A percentile compares a stretch with the other conserved stretches of the same genome.
Evolutionary conservation across 2,329 filamentous ascomycete species (phyloP).

Genomic region (Zelopaecilomyces penicillatus): DNA sequence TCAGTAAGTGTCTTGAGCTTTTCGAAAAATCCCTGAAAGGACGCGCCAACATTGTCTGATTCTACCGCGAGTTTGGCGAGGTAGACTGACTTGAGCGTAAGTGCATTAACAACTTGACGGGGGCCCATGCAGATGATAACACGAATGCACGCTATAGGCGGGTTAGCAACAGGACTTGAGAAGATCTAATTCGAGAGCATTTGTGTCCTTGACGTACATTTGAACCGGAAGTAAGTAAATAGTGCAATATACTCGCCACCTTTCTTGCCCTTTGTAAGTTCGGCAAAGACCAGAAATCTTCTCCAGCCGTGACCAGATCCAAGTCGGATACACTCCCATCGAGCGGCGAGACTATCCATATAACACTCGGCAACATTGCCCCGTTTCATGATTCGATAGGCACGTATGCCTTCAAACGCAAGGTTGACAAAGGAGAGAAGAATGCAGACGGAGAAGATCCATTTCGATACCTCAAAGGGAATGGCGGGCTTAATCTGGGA

Average conservation of each 20-base stretch:
- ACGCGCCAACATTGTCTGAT: slow-evolving; percentile 46
- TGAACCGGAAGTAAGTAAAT: slow-evolving; percentile 77
- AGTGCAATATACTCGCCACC: slow-evolving; percentile 83
- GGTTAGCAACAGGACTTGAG: slow-evolving; percentile 8
- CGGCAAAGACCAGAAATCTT: slow-evolving; percentile 85
- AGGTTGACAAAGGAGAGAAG: slow-evolving; percentile 82
- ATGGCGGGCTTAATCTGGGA: slow-evolving; percentile 73
- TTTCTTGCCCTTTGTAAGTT: slow-evolving; percentile 84
- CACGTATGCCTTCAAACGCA: slow-evolving; percentile 69
- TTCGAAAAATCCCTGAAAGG: slow-evolving; percentile 68
- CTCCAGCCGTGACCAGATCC: slow-evolving; percentile 72
- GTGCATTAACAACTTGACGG: slow-evolving; percentile 80
- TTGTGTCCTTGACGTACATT: slow-evolving; percentile 36
- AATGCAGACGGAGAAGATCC: slow-evolving; percentile 92
- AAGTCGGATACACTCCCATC: slow-evolving; percentile 73
- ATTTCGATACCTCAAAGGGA: slow-evolving; percentile 71
- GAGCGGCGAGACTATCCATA: slow-evolving; percentile 76
- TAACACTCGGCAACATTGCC: slow-evolving; percentile 88
- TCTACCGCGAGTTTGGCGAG: slow-evolving; percentile 58
- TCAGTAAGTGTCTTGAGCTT: slow-evolving; percentile 69
- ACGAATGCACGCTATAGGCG: slow-evolving; percentile 65
- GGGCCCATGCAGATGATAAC: slow-evolving; percentile 87
- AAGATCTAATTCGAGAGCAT: not conserved
- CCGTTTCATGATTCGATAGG: slow-evolving; percentile 70
- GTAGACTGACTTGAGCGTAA: slow-evolving; percentile 83